These are phyloP conservation scores for Suhomyces sp. DNA, from an alignment of 805 yeast genomes.

Conservation along the genomic window DNA sequence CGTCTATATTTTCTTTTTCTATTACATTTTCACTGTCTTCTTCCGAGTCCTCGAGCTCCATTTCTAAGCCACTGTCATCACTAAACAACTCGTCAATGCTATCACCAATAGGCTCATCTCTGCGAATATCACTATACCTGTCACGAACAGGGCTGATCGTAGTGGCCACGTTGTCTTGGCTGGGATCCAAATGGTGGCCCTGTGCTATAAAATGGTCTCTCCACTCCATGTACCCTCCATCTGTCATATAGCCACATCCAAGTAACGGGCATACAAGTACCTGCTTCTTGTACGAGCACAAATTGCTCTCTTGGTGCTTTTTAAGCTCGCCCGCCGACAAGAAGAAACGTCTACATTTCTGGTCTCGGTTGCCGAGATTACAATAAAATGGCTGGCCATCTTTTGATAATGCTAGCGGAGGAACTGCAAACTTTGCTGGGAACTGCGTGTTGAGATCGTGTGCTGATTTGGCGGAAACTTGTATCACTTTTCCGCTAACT, in stretches of 20 bases:
- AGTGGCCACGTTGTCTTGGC: not conserved
- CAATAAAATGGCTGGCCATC: conserved; percentile 16
- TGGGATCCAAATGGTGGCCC: conserved; percentile 15
- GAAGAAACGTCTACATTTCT: conserved; percentile 16
- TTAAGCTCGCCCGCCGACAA: conserved; percentile 13
- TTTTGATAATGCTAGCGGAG: conserved; percentile 20
- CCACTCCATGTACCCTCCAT: conserved; percentile 27
- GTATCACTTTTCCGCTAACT: not conserved
- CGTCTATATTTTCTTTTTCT: not conserved
- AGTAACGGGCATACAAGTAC: conserved; percentile 36
- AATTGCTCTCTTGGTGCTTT: conserved; percentile 14
- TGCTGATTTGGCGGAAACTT: conserved; percentile 3
- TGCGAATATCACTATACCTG: not conserved
- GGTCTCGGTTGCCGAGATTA: conserved; percentile 10
- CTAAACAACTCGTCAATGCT: conserved; percentile 4
- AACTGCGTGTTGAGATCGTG: conserved; percentile 12
- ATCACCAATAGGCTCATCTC: not conserved
- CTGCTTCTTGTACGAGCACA: conserved; percentile 30
- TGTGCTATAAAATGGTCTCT: conserved; percentile 22
- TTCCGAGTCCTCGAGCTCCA: not conserved
- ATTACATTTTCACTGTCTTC: not conserved
- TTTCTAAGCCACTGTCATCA: conserved; percentile 2
- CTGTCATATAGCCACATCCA: conserved; percentile 41
- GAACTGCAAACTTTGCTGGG: conserved; percentile 22
- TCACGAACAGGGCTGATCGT: not conserved